Conservation (phyloP, 805 yeast genomes). For the Millerago galiae region DNA sequence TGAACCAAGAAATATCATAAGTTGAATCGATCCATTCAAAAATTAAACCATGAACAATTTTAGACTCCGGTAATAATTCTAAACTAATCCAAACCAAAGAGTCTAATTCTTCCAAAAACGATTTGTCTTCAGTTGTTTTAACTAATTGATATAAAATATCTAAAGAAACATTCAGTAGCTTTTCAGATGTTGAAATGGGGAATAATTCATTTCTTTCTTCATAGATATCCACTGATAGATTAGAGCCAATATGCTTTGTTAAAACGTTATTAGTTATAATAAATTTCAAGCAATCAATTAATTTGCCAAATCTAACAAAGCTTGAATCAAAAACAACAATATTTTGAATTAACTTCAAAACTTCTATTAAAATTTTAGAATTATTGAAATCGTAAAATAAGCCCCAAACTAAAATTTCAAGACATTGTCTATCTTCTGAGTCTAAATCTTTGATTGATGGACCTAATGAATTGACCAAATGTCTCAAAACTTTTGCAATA, state of each 20-base stretch:
- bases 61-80: conserved; percentile 39
- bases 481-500: conserved; percentile 37
- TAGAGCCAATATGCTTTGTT: conserved; percentile 20
- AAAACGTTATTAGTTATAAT: conserved; percentile 26
- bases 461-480: conserved; percentile 47
- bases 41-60: conserved; percentile 39
- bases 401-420: conserved; percentile 32
- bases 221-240: conserved; percentile 29
- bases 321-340: conserved; percentile 39
- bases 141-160: conserved; percentile 54
- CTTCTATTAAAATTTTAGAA: conserved; percentile 26
- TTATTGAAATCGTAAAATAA: conserved; percentile 30
- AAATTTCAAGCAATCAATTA: conserved; percentile 28
- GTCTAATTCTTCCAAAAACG: conserved; percentile 41
- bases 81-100: conserved; percentile 55
- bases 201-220: conserved; percentile 36
- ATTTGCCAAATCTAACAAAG: conserved; percentile 24
- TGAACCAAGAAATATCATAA: conserved; percentile 49
- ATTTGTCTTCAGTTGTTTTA: conserved; percentile 42
- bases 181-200: conserved; percentile 37
- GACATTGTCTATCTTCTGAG: conserved; percentile 22
- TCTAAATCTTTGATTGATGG: conserved; percentile 42
- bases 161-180: conserved; percentile 39
- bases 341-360: conserved; percentile 39
- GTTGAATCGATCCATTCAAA: conserved; percentile 56